A percentile compares a stretch with the other conserved stretches of the same genome.
Evolutionary conservation across 805 yeast species (phyloP).

Genomic region (Brettanomyces anomalus): DNA sequence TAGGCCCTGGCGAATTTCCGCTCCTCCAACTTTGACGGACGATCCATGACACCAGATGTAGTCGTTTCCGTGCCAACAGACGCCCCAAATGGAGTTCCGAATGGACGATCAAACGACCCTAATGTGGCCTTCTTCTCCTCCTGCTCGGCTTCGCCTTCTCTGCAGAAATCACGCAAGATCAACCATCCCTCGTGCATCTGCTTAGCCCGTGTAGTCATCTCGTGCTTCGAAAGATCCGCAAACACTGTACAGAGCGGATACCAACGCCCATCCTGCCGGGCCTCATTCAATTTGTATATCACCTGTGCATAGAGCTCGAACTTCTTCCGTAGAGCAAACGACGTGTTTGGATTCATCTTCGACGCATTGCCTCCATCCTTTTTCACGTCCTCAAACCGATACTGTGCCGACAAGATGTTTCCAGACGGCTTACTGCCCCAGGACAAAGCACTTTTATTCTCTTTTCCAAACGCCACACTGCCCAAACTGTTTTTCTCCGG

Average conservation of each 20-base stretch:
- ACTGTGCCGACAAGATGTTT: conserved; percentile 21
- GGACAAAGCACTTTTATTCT: conserved; percentile 5
- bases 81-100: too few relatives aligned
- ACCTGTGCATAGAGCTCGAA: conserved; percentile 71
- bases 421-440: conserved; percentile 22
- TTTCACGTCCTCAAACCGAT: conserved; percentile 23
- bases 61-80: too few relatives aligned
- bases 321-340: conserved; percentile 36
- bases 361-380: conserved; percentile 10
- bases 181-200: conserved; percentile 72
- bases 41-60: too few relatives aligned
- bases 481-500: not conserved
- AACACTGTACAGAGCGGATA: conserved; percentile 56
- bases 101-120: too few relatives aligned
- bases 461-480: not conserved
- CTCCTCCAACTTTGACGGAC: conserved; percentile 11
- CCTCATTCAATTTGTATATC: conserved; percentile 60
- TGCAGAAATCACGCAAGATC: conserved; percentile 43
- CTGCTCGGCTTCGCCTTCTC: conserved; percentile 18
- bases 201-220: conserved; percentile 54
- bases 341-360: conserved; percentile 24
- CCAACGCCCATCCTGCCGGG: conserved; percentile 42
- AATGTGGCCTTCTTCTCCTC: conserved; percentile 27
- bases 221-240: conserved; percentile 47
- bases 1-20: conserved; percentile 25